phyloP scores from a whole-genome alignment of 2,329 filamentous ascomycete genomes.

The Nemania bipapillata region DNA sequence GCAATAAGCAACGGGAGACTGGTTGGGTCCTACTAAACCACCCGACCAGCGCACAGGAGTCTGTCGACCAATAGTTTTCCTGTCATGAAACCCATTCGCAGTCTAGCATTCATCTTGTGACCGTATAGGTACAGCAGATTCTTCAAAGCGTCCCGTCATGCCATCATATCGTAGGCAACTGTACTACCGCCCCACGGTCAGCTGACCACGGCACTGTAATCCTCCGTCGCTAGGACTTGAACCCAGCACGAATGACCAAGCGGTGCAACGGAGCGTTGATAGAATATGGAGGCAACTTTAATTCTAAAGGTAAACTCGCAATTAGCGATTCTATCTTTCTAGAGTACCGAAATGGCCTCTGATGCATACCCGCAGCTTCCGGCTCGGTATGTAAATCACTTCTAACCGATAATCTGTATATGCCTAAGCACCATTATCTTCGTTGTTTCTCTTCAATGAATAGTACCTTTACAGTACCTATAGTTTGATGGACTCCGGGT shows the following conservation, averaged over 20 bases:
- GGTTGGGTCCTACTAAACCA: neutral
- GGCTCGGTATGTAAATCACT: neutral
- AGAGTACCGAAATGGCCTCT: constrained; percentile 4
- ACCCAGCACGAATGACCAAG: constrained; percentile 9
- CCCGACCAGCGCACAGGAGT: neutral
- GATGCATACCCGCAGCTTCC: neutral
- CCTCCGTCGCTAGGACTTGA: constrained; percentile 19
- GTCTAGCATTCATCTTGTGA: constrained; percentile 3
- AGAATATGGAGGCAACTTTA: neutral
- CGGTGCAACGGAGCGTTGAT: neutral
- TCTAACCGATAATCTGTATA: no score
- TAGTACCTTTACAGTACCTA: no score
- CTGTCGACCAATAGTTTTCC: constrained; percentile 1
- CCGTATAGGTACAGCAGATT: neutral
- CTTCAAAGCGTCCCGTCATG: constrained; percentile 8
- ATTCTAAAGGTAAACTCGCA: constrained; percentile 13
- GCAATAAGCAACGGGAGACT: neutral
- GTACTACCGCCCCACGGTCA: constrained; percentile 20
- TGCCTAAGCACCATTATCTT: neutral
- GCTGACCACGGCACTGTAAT: constrained; percentile 17
- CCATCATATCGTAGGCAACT: neutral
- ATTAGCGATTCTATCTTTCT: constrained; percentile 14
- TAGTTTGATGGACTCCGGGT: neutral
- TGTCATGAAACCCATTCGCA: neutral
- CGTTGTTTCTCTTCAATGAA: neutral